Percentiles rank a stretch among this genome's conserved stretches.
These are phyloP conservation scores for Metschnikowia similis DNA, from an alignment of 805 yeast species.

Conservation along the genomic window DNA sequence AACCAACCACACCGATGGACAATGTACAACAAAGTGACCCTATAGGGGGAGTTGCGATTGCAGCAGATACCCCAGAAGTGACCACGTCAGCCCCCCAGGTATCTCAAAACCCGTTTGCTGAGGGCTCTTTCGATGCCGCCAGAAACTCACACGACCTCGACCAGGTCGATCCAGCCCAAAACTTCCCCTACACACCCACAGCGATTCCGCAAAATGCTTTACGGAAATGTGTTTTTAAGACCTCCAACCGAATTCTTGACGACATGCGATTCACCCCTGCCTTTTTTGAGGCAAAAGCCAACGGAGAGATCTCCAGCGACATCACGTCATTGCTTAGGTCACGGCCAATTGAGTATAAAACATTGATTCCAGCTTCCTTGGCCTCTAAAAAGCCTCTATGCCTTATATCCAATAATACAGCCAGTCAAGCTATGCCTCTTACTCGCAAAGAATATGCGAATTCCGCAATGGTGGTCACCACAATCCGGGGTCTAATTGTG, in stretches of 20 bases:
- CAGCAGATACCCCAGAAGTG: background rate
- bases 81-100: background rate
- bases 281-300: slow-evolving; percentile 3
- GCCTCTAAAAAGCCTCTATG: slow-evolving; percentile 15
- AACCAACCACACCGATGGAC: slow-evolving; percentile 1
- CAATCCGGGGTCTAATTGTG: slow-evolving; percentile 32
- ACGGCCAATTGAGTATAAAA: slow-evolving; percentile 37
- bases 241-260: slow-evolving; percentile 63
- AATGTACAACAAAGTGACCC: background rate
- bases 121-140: slow-evolving; percentile 3
- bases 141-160: background rate
- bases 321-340: slow-evolving; percentile 21
- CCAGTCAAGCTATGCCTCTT: slow-evolving; percentile 31
- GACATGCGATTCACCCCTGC: slow-evolving; percentile 41
- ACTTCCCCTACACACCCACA: slow-evolving; percentile 14
- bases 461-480: slow-evolving; percentile 17
- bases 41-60: background rate
- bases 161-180: slow-evolving; percentile 1
- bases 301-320: background rate
- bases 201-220: slow-evolving; percentile 11
- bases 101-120: slow-evolving; percentile 10
- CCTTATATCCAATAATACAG: slow-evolving; percentile 32
- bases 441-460: slow-evolving; percentile 19
- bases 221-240: slow-evolving; percentile 44
- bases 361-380: slow-evolving; percentile 13